A percentile compares a stretch with the other conserved stretches of the same genome.
Evolutionary conservation across 2,329 filamentous ascomycete genomes (phyloP).

Genomic region (Ramularia endophylla): DNA sequence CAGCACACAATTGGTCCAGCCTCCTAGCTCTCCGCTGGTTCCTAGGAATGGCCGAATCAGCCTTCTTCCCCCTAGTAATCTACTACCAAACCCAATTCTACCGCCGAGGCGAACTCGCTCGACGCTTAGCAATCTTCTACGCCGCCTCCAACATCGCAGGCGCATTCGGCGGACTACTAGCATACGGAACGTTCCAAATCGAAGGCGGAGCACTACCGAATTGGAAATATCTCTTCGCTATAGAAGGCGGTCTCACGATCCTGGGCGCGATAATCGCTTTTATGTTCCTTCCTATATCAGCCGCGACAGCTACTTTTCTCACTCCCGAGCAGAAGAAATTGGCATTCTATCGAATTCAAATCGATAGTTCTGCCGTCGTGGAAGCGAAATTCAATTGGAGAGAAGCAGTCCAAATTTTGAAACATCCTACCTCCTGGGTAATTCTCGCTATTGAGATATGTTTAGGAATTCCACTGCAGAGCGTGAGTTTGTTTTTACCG

Average conservation of each 20-base stretch:
- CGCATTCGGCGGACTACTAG: conserved; percentile 56
- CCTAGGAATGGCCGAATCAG: conserved; percentile 51
- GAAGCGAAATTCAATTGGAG: conserved; percentile 51
- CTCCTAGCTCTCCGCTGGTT: conserved; percentile 65
- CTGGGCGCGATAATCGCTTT: conserved; percentile 56
- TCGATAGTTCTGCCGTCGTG: conserved; percentile 64
- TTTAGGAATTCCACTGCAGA: conserved; percentile 54
- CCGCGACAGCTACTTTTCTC: conserved; percentile 60
- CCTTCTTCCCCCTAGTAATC: conserved; percentile 65
- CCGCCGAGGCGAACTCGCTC: conserved; percentile 62
- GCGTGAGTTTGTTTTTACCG: conserved; percentile 52
- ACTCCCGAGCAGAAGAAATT: conserved; percentile 60
- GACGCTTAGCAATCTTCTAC: conserved; percentile 68
- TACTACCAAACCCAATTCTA: conserved; percentile 61
- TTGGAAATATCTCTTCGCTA: conserved; percentile 63
- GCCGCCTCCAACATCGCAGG: conserved; percentile 69
- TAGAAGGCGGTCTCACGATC: conserved; percentile 55
- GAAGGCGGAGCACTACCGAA: conserved; percentile 43
- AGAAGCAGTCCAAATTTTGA: conserved; percentile 49
- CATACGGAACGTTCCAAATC: conserved; percentile 56
- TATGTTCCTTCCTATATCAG: conserved; percentile 62
- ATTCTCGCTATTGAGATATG: conserved; percentile 55
- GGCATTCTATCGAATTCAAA: conserved; percentile 66
- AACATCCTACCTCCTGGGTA: conserved; percentile 48
- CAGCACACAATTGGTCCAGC: conserved; percentile 55